Evolutionary conservation across 306 rosid species (phyloP).

Genomic region (Prunus armeniaca): DNA sequence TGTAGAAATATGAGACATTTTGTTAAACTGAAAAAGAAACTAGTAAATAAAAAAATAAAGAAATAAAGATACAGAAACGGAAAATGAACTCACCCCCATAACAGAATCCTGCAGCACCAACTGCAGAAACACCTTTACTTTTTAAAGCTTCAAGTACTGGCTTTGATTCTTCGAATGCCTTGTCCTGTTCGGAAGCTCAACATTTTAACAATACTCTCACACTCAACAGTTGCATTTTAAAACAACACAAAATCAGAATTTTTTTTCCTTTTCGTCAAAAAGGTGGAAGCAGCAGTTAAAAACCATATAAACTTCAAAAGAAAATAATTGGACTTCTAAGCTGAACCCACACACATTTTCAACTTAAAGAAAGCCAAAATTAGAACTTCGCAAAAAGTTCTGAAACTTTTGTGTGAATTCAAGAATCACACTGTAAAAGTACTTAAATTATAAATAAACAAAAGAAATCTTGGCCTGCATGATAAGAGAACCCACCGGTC

Average conservation of each 20-base stretch:
- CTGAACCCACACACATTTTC: conserved; percentile 1
- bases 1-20: neutral
- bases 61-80: neutral
- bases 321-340: neutral
- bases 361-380: neutral
- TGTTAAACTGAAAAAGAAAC: neutral
- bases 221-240: neutral
- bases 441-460: neutral
- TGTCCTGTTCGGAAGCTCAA: conserved; percentile 31
- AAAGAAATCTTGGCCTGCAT: neutral
- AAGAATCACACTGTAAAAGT: neutral
- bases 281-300: neutral
- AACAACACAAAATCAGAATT: neutral
- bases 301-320: too few species aligned
- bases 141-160: conserved; percentile 46
- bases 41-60: neutral
- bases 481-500: conserved; percentile 32
- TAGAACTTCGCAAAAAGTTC: neutral
- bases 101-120: conserved; percentile 65
- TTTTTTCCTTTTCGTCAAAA: neutral
- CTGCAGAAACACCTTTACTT: conserved; percentile 47
- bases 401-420: neutral
- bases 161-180: conserved; percentile 47
- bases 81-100: conserved; percentile 57
- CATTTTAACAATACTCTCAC: neutral